These are phyloP conservation scores for Saccharomyces hybrid DNA, from an alignment of 1,139 yeast genomes.

Conservation along the genomic window DNA sequence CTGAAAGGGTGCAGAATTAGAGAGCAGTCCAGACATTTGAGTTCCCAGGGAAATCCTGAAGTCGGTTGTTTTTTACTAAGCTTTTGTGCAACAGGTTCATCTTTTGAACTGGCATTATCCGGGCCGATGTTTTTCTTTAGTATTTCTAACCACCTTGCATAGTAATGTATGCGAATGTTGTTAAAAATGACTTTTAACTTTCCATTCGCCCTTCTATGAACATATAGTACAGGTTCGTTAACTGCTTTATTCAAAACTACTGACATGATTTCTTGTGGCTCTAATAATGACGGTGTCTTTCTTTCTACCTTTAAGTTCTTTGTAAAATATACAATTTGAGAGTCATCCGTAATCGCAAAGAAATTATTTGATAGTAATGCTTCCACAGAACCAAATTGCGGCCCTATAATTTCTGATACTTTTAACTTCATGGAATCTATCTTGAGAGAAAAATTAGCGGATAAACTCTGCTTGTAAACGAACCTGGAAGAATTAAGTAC, in stretches of 20 bases:
- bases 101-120: neutral
- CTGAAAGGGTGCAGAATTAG: constrained; percentile 55
- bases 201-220: constrained; percentile 26
- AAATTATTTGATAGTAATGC: constrained; percentile 28
- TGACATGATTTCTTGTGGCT: constrained; percentile 21
- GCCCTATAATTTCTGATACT: constrained; percentile 29
- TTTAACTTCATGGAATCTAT: constrained; percentile 22
- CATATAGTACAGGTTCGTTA: constrained; percentile 32
- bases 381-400: constrained; percentile 42
- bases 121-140: constrained; percentile 6
- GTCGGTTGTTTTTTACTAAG: neutral
- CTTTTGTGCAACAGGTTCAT: constrained; percentile 3
- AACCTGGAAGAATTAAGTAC: constrained; percentile 23
- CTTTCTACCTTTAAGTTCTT: constrained; percentile 6
- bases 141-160: constrained; percentile 46
- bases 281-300: constrained; percentile 32
- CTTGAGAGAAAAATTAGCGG: constrained; percentile 16
- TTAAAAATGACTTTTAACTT: constrained; percentile 37
- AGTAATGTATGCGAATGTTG: constrained; percentile 43
- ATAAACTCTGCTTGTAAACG: constrained; percentile 23
- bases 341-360: constrained; percentile 33
- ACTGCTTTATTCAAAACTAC: constrained; percentile 1
- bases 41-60: constrained; percentile 30
- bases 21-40: constrained; percentile 44
- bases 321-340: constrained; percentile 31